Base-by-base conservation (phyloP, 2,329 filamentous ascomycete genomes). In the Ascochyta clinopodiicola region DNA sequence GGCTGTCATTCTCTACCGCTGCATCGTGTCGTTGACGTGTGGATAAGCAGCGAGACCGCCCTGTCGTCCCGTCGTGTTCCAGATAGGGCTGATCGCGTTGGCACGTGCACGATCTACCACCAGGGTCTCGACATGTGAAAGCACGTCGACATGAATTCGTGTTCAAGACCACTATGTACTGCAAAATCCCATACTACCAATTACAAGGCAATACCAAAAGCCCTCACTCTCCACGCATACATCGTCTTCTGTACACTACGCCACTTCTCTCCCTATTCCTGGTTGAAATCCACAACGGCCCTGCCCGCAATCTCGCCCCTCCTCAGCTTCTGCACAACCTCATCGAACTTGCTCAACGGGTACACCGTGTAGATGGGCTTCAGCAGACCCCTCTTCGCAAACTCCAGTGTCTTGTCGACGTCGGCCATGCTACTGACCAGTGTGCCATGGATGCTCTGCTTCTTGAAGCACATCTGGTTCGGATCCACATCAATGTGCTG, bases 201-300 rank as follows among this genome's bases (percentile, higher is more conserved):
- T 4, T 22, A 24, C 36, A 38, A 21, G 10, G 5, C 4, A 22
- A 25, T 24, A 4, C 32, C 19, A 22, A 29, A 47, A n/a, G 31
- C 44, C 43, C 29, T 12, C 37, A 15, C 4, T 17, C 32, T 10
- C 25, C 17, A 46, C 35, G 36, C 7, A 29, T 42, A 52, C 50
- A 47, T 42, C 34, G 15, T 44, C 45, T 36, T 29, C 52, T 47
- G 21, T 56, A 46, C 36, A 51, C 8, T 43, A 46, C 36, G 34
- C 22, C 29, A 15, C 29, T 21, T 12, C 29, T 22, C 25, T 24
- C 25, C 32, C 55, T 71, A 75, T 38, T 72, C 70, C 45, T 61
- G 59, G 25, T 84, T 82, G 60, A 85, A 85, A 62, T 84, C 80
- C 19, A 85, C 76, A 12, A 84, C 82, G 38, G 82, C 78, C 17